Evolutionary conservation across 345 rosid species (phyloP).

Genomic region (Arabis alpina): DNA sequence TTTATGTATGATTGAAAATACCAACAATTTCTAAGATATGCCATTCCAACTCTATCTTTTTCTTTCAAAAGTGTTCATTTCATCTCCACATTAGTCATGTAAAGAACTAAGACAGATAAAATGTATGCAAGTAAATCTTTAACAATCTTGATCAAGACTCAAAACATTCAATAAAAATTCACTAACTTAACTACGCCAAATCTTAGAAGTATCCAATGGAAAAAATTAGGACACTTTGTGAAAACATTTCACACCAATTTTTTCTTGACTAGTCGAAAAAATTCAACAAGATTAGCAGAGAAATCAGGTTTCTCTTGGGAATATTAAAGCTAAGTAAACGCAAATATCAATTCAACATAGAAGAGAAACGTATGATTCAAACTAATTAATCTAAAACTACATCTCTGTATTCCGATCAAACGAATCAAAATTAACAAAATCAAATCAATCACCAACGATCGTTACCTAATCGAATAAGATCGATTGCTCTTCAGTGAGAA

Average conservation of each 20-base stretch:
- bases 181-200: conserved; percentile 10
- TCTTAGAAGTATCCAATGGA: neutral
- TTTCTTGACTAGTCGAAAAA: neutral
- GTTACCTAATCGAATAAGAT: conserved; percentile 14
- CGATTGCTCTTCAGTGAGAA: conserved; percentile 30
- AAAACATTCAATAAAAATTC: neutral
- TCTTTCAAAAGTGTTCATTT: neutral
- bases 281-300: conserved; percentile 15
- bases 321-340: too few relatives aligned
- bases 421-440: neutral
- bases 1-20: neutral
- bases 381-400: neutral
- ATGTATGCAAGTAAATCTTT: neutral
- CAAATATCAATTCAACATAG: neutral
- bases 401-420: conserved; percentile 6
- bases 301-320: neutral
- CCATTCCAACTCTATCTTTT: neutral
- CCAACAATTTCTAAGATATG: conserved; percentile 6
- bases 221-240: too few relatives aligned
- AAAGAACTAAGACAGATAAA: too few relatives aligned
- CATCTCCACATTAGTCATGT: too few relatives aligned
- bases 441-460: neutral
- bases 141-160: conserved; percentile 11
- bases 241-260: conserved; percentile 10
- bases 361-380: neutral